Conservation (phyloP, 108 stramenopile species). For the Cyclotella cryptica region DNA sequence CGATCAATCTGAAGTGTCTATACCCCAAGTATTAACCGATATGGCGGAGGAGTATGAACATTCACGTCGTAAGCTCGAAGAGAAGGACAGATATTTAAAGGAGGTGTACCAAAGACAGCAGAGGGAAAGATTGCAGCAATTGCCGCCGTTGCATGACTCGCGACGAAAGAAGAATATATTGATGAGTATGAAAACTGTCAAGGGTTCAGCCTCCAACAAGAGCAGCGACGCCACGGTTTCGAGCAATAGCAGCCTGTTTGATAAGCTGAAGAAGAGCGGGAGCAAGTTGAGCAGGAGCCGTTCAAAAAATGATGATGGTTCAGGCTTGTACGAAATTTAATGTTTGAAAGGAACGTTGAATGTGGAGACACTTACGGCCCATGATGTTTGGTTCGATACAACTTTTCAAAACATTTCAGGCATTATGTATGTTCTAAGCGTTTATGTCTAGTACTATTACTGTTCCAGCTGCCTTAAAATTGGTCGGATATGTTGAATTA, state of each 20-base stretch:
- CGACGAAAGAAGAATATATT: conserved; percentile 14
- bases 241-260: neutral
- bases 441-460: neutral
- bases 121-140: neutral
- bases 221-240: conserved; percentile 5
- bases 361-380: no score
- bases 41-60: conserved; percentile 20
- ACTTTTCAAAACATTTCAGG: no score
- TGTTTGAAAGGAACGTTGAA: neutral
- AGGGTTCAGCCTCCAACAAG: neutral
- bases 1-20: conserved; percentile 12
- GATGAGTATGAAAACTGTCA: neutral
- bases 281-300: neutral
- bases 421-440: neutral
- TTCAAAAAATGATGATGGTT: neutral
- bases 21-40: conserved; percentile 19
- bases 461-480: neutral
- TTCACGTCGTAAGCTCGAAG: neutral
- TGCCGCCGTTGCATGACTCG: neutral
- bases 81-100: neutral
- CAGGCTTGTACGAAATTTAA: neutral
- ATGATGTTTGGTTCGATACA: no score
- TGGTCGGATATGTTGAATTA: neutral
- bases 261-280: neutral
- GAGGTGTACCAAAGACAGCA: neutral